Base-by-base conservation (phyloP, 106 monocot genomes). In the Agapanthus africanus region DNA sequence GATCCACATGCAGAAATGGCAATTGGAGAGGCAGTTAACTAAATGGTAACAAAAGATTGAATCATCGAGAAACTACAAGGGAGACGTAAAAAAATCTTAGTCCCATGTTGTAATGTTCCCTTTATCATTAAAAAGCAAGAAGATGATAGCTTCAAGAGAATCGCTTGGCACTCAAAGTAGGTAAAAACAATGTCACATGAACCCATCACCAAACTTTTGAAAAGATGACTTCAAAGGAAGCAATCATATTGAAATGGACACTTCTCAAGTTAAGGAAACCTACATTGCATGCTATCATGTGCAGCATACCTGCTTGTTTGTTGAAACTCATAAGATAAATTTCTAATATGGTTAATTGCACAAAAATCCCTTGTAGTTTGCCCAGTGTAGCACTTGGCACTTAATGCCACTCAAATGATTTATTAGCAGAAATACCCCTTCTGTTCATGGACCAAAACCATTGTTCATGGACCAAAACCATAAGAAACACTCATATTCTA, bases 131-230 rank as follows among this genome's bases (percentile, higher is more conserved):
- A 30, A 57, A 57, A 57, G 30, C 25, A 26, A 57, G 2, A 44
- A 16, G 31, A 1, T 30, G 31, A 13, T 0, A 57, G 56, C 30
- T 30, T 2, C 30, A 57, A 57, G 14, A 28, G n/a, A n/a, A 30
- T 57, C 56, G 27, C 50, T 50, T 11, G 4, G 30, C 56, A 11
- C 7, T 28, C 13, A 30, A 57, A 19, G 2, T 10, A 11, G 2
- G 4, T 25, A n/a, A 25, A 57, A 57, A 57, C 56, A 57, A 57
- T 30, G 14, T 57, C 56, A 57, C 56, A 57, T 31, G 56, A 15
- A 57, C 31, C 56, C 27, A 57, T 57, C 56, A 57, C 6, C 56
- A 27, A 31, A n/a, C 13, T 30, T 21, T 13, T 31, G 56, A 57
- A 11, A 27, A 26, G 4, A 25, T 52, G 7, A 25, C 52, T 52